Evolutionary conservation across 2,329 filamentous ascomycete species (phyloP).

Genomic region (Epichloe sp.): DNA sequence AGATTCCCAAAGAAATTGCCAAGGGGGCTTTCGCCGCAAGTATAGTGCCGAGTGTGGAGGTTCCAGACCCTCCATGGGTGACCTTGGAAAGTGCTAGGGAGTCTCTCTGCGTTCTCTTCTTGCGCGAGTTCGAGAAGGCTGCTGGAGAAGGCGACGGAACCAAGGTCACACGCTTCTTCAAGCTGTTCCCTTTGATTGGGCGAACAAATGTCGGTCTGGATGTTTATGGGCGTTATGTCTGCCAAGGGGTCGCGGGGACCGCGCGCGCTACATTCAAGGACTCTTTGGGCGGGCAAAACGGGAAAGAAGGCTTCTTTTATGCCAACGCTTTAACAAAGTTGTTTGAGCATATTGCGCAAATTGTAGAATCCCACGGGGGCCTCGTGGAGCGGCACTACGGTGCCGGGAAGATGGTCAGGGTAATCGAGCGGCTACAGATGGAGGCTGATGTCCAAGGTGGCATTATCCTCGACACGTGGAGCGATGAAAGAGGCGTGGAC

Average conservation of each 20-base stretch:
- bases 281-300: slow-evolving; percentile 31
- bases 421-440: slow-evolving; percentile 83
- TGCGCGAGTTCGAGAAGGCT: slow-evolving; percentile 90
- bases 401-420: slow-evolving; percentile 79
- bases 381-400: slow-evolving; percentile 94
- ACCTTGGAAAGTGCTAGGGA: slow-evolving; percentile 82
- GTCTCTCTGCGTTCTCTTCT: slow-evolving; percentile 77
- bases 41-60: slow-evolving; percentile 90
- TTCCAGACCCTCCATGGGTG: slow-evolving; percentile 77
- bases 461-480: slow-evolving; percentile 91
- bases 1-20: slow-evolving; percentile 68
- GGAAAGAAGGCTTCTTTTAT: slow-evolving; percentile 77
- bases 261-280: slow-evolving; percentile 72
- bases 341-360: slow-evolving; percentile 95
- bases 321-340: slow-evolving; percentile 79
- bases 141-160: slow-evolving; percentile 75
- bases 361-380: slow-evolving; percentile 81
- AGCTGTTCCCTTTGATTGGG: slow-evolving; percentile 89
- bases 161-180: slow-evolving; percentile 92
- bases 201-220: slow-evolving; percentile 80
- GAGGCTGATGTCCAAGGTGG: slow-evolving; percentile 95
- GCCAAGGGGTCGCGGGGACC: slow-evolving; percentile 77
- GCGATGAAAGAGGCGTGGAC: slow-evolving; percentile 74
- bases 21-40: slow-evolving; percentile 77
- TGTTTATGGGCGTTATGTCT: slow-evolving; percentile 92